A percentile compares a stretch with the other conserved stretches of the same genome.
phyloP scores from a whole-genome alignment of 495 filamentous ascomycete genomes.

The Lepidopterella palustris region DNA sequence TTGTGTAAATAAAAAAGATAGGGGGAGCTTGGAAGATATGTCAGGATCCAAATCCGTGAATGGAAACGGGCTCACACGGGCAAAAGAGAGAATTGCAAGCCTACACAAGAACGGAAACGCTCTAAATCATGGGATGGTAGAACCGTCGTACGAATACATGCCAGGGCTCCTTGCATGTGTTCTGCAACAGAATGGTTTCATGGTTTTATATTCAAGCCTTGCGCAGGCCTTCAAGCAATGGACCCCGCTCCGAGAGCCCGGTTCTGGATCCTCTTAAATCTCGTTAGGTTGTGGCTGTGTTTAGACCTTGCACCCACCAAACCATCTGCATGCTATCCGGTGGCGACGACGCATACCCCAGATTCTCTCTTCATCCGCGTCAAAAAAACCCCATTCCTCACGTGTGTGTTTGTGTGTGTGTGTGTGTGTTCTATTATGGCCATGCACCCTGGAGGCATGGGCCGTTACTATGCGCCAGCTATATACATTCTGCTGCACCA shows the following conservation, averaged over 20 bases:
- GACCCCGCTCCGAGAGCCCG: background rate
- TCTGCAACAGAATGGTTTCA: background rate
- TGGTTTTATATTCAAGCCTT: background rate
- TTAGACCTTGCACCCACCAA: background rate
- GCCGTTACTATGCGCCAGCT: background rate
- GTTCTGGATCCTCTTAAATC: background rate
- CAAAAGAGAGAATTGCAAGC: background rate
- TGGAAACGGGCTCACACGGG: background rate
- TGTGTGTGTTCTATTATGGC: too few relatives aligned
- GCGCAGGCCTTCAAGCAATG: background rate
- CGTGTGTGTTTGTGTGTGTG: too few relatives aligned
- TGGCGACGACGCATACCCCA: background rate
- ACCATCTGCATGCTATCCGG: background rate
- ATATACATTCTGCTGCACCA: background rate
- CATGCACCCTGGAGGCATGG: background rate
- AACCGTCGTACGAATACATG: too few relatives aligned
- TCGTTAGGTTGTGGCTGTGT: background rate
- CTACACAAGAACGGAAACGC: background rate
- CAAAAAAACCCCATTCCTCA: background rate
- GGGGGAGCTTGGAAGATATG: background rate
- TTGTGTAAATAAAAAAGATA: background rate
- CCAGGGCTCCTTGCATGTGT: background rate
- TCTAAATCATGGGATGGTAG: too few relatives aligned
- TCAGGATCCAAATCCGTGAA: background rate
- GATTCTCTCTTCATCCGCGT: background rate